Evolutionary conservation across 306 rosid species (phyloP).

Genomic region (Phaseolus lunatus): DNA sequence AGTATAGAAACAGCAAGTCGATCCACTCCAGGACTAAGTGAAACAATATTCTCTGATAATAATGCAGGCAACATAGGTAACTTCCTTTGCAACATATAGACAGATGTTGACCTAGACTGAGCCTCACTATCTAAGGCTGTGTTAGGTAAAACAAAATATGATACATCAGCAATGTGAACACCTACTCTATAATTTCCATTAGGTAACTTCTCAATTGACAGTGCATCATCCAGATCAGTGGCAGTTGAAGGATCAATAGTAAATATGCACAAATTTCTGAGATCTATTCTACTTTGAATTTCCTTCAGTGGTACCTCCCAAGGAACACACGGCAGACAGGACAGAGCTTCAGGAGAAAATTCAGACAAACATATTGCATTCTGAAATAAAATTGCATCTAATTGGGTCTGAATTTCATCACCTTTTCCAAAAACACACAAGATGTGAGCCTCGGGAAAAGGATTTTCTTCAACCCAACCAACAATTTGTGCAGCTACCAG

Average conservation of each 20-base stretch:
- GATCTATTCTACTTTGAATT: constrained; percentile 67
- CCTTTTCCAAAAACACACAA: constrained; percentile 74
- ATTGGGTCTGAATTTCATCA: constrained; percentile 66
- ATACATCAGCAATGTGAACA: constrained; percentile 83
- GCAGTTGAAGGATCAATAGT: constrained; percentile 90
- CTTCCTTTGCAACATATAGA: constrained; percentile 69
- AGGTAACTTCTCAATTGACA: constrained; percentile 75
- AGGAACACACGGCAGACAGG: constrained; percentile 65
- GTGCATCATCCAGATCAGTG: constrained; percentile 92
- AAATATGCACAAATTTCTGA: constrained; percentile 76
- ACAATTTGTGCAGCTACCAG: constrained; percentile 73
- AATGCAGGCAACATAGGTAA: constrained; percentile 81
- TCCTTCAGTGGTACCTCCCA: constrained; percentile 84
- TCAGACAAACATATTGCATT: constrained; percentile 68
- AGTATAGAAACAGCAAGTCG: constrained; percentile 83
- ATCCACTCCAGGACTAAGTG: constrained; percentile 87
- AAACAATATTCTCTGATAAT: constrained; percentile 74
- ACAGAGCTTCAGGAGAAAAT: constrained; percentile 67
- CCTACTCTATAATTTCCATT: constrained; percentile 82
- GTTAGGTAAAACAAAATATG: constrained; percentile 81
- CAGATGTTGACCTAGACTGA: constrained; percentile 76
- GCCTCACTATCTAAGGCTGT: constrained; percentile 78
- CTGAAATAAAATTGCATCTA: constrained; percentile 80
- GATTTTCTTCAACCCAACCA: constrained; percentile 75
- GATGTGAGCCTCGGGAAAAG: constrained; percentile 66